phyloP scores from a whole-genome alignment of 1,284 basidiomycete genomes.

The Pisolithus thermaeus region DNA sequence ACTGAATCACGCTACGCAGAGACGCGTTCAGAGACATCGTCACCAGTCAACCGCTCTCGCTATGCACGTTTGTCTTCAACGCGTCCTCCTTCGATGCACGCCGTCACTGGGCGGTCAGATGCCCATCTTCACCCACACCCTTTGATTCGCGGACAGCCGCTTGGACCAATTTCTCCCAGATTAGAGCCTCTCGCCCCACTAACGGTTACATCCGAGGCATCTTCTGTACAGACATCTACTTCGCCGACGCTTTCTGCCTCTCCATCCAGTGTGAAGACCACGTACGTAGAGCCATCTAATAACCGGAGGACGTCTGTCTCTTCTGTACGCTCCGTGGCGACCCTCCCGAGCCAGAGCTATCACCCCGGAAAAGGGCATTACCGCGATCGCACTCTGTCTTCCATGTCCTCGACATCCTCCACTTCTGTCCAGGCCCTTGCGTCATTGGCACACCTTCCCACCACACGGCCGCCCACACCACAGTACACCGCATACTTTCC shows the following conservation, averaged over 20 bases:
- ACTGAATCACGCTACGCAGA: constrained; percentile 20
- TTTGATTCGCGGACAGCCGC: constrained; percentile 66
- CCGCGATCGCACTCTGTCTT: constrained; percentile 60
- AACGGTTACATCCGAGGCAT: constrained; percentile 50
- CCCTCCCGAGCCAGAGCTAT: constrained; percentile 41
- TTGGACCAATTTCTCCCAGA: constrained; percentile 40
- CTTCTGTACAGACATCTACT: constrained; percentile 37
- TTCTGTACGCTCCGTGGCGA: constrained; percentile 56
- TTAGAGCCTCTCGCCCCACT: constrained; percentile 55
- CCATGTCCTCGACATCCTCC: constrained; percentile 51
- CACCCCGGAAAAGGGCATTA: constrained; percentile 37
- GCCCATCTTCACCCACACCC: constrained; percentile 59
- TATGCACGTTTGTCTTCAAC: constrained; percentile 35
- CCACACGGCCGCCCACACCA: constrained; percentile 47
- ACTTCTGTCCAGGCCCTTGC: constrained; percentile 61
- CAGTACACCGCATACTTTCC: constrained; percentile 51
- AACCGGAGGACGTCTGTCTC: constrained; percentile 59
- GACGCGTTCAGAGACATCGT: constrained; percentile 39
- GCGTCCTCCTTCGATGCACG: constrained; percentile 62
- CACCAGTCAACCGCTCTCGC: constrained; percentile 32
- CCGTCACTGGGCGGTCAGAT: constrained; percentile 37
- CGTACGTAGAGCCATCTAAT: constrained; percentile 17
- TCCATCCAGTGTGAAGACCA: constrained; percentile 34
- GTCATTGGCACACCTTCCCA: constrained; percentile 53
- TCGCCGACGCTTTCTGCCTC: constrained; percentile 33